Conservation (phyloP, 768 basidiomycete species). For the Leccinum arenicola region DNA sequence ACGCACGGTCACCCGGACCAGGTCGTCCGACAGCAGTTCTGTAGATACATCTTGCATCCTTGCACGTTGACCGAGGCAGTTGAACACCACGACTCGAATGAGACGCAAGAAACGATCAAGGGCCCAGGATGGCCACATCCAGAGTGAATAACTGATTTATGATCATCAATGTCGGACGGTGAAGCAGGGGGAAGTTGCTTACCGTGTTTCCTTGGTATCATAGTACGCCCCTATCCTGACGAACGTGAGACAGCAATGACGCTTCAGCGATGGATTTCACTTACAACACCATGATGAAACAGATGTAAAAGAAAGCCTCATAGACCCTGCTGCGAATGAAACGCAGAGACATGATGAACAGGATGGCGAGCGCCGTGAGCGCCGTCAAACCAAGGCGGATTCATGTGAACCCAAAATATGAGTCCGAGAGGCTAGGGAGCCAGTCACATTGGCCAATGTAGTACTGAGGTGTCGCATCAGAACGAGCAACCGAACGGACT, state of each 20-base stretch:
- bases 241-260: constrained; percentile 6
- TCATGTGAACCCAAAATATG: constrained; percentile 11
- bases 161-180: neutral
- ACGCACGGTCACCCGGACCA: constrained; percentile 45
- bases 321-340: constrained; percentile 45
- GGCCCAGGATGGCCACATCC: constrained; percentile 34
- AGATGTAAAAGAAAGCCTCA: constrained; percentile 51
- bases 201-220: constrained; percentile 32
- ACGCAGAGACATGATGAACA: constrained; percentile 47
- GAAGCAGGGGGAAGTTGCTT: constrained; percentile 1
- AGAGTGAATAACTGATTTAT: constrained; percentile 15
- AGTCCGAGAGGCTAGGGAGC: neutral
- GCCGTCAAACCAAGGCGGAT: constrained; percentile 37
- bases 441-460: neutral
- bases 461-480: neutral
- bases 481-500: neutral
- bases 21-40: constrained; percentile 43
- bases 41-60: constrained; percentile 35
- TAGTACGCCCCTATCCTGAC: constrained; percentile 37
- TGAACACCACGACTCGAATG: constrained; percentile 43
- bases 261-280: constrained; percentile 1
- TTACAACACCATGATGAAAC: constrained; percentile 44
- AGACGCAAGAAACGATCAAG: constrained; percentile 51
- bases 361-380: constrained; percentile 38
- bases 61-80: constrained; percentile 32